phyloP scores from a whole-genome alignment of 176 grass and related monocot genomes.

The Phoenix dactylifera region DNA sequence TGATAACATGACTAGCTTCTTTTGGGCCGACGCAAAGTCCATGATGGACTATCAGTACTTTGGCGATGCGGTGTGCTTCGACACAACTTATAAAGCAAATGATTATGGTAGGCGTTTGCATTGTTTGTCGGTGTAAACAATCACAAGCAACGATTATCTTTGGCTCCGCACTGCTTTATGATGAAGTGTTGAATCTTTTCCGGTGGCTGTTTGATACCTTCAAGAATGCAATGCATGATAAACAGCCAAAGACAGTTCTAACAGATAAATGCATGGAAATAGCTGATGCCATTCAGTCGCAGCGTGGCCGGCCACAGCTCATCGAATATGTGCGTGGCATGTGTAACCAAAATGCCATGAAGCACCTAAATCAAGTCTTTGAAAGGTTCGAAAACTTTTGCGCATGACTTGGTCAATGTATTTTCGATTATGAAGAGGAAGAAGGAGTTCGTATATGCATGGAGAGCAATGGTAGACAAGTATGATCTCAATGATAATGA shows the following conservation, averaged over 20 bases:
- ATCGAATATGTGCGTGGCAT: conserved; percentile 11
- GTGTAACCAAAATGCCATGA: conserved; percentile 8
- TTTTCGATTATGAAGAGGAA: conserved; percentile 13
- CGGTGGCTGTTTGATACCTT: conserved; percentile 15
- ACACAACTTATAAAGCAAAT: conserved; percentile 66
- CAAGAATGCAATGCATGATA: conserved; percentile 7
- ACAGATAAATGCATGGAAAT: background rate
- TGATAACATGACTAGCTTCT: conserved; percentile 59
- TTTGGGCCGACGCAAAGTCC: conserved; percentile 86
- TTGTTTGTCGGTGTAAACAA: conserved; percentile 11
- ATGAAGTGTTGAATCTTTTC: conserved; percentile 4
- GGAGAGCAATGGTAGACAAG: conserved; percentile 9
- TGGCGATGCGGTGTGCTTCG: conserved; percentile 73
- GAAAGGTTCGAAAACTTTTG: conserved; percentile 17
- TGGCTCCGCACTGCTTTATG: conserved; percentile 10
- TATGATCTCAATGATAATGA: conserved; percentile 22
- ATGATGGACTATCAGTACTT: conserved; percentile 68
- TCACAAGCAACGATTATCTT: conserved; percentile 17
- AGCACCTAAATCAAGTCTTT: conserved; percentile 8
- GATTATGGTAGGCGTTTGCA: conserved; percentile 44
- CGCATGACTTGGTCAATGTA: conserved; percentile 1
- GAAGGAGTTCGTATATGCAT: conserved; percentile 12
- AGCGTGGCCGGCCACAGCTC: background rate
- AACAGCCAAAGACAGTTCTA: conserved; percentile 10
- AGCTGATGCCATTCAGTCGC: background rate